A percentile compares a stretch with the other conserved stretches of the same genome.
Conservation (phyloP, 805 yeast species). For the Jamesozyma jinghongensis region DNA sequence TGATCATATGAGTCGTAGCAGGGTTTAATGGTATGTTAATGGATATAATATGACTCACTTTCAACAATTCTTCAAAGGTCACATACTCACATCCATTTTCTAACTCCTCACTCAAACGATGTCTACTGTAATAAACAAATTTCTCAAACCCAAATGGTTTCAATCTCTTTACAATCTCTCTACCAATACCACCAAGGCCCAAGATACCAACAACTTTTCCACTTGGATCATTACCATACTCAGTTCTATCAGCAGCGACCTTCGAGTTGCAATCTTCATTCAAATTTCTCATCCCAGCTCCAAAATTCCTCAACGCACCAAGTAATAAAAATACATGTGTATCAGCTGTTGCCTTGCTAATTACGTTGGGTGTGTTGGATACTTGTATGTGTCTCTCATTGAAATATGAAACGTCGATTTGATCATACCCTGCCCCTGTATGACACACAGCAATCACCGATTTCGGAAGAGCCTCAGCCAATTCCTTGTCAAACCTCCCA, state of each 20-base stretch:
- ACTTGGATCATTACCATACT: conserved; percentile 65
- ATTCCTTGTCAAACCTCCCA: conserved; percentile 58
- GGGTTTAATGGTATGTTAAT: conserved; percentile 71
- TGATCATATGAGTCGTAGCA: conserved; percentile 60
- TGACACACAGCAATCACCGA: conserved; percentile 47
- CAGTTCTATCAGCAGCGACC: conserved; percentile 43
- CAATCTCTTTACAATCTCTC: conserved; percentile 63
- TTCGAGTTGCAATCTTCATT: conserved; percentile 54
- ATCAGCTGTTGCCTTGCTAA: conserved; percentile 64
- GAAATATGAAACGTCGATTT: conserved; percentile 49
- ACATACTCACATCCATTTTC: conserved; percentile 68
- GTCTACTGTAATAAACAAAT: conserved; percentile 66
- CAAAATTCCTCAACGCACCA: conserved; percentile 61
- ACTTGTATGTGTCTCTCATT: conserved; percentile 47
- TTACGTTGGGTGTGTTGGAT: conserved; percentile 59
- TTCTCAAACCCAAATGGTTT: conserved; percentile 68
- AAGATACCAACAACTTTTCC: conserved; percentile 71
- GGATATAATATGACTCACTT: conserved; percentile 58
- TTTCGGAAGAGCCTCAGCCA: conserved; percentile 45
- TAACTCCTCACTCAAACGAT: conserved; percentile 44
- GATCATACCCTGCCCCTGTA: conserved; percentile 73
- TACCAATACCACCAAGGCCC: conserved; percentile 89
- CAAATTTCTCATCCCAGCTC: conserved; percentile 45
- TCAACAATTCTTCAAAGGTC: conserved; percentile 56
- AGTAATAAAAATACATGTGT: conserved; percentile 55